Evolutionary conservation across 257 asterid genomes (phyloP).

Genomic region (Leonotis leonurus): DNA sequence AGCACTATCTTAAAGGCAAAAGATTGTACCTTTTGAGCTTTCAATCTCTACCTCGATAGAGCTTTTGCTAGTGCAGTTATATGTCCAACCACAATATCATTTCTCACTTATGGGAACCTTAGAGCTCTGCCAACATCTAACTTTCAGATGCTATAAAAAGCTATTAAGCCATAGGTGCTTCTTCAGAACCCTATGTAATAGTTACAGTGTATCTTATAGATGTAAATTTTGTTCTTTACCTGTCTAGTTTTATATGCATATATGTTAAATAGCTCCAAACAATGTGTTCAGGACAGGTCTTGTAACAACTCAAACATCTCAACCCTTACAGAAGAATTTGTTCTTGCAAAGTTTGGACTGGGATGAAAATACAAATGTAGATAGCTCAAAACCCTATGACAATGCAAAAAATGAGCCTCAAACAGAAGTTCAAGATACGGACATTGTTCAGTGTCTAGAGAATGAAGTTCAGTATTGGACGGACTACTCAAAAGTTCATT

Average conservation of each 20-base stretch:
- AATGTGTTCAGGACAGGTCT: conserved; percentile 70
- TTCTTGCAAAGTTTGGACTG: conserved; percentile 71
- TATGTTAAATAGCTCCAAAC: conserved; percentile 31
- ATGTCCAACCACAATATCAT: background rate
- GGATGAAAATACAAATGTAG: conserved; percentile 37
- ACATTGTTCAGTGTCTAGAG: conserved; percentile 69
- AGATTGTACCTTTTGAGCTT: background rate
- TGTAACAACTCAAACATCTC: conserved; percentile 55
- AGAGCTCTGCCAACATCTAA: background rate
- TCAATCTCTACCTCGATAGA: background rate
- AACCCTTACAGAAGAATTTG: conserved; percentile 63
- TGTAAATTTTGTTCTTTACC: background rate
- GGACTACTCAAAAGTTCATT: conserved; percentile 89
- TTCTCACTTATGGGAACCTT: background rate
- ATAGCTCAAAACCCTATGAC: conserved; percentile 20
- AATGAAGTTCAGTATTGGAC: conserved; percentile 83
- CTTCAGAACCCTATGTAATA: background rate
- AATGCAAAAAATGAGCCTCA: conserved; percentile 23
- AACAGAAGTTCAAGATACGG: conserved; percentile 60
- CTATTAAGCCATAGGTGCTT: conserved; percentile 1
- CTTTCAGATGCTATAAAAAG: background rate
- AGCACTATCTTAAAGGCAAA: background rate
- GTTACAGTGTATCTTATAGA: background rate
- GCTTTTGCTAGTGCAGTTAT: background rate
- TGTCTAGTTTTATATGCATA: conserved; percentile 5